Evolutionary conservation across 768 basidiomycete species (phyloP).

Genomic region (Termitomyces eurrhizus): DNA sequence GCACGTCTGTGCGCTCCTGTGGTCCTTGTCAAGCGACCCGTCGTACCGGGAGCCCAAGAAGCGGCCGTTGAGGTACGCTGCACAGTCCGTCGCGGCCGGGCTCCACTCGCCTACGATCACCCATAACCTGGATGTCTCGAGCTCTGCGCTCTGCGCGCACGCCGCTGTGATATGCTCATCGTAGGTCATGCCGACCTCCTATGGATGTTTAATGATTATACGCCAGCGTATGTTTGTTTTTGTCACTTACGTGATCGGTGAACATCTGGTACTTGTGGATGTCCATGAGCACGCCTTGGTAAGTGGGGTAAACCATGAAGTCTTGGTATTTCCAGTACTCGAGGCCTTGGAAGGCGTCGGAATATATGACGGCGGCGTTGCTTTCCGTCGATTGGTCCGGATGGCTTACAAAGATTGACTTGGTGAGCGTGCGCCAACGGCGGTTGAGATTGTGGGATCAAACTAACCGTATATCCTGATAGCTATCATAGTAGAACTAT

Average conservation of each 20-base stretch:
- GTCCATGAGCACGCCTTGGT: slow-evolving; percentile 73
- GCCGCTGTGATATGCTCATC: slow-evolving; percentile 57
- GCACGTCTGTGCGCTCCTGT: slow-evolving; percentile 60
- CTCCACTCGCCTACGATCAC: slow-evolving; percentile 87
- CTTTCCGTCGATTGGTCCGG: slow-evolving; percentile 36
- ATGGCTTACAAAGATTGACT: slow-evolving; percentile 19
- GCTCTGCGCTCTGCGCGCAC: slow-evolving; percentile 40
- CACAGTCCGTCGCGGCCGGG: slow-evolving; percentile 71
- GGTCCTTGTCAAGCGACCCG: no score
- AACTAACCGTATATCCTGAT: slow-evolving; percentile 61
- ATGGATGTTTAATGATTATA: neutral
- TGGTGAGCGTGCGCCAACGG: neutral
- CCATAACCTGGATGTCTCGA: slow-evolving; percentile 65
- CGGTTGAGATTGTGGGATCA: neutral
- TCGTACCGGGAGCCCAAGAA: slow-evolving; percentile 28
- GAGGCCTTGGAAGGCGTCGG: slow-evolving; percentile 77
- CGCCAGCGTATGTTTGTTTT: no score
- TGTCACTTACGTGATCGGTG: slow-evolving; percentile 41
- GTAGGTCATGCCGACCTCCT: slow-evolving; percentile 43
- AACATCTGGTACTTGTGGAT: slow-evolving; percentile 81
- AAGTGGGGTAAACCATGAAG: slow-evolving; percentile 50
- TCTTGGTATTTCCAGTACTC: slow-evolving; percentile 54
- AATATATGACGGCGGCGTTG: slow-evolving; percentile 62
- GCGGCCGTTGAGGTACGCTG: slow-evolving; percentile 80
- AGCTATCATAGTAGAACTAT: slow-evolving; percentile 73